Conservation (phyloP, 2,329 filamentous ascomycete genomes). For the Xylaria sp. region DNA sequence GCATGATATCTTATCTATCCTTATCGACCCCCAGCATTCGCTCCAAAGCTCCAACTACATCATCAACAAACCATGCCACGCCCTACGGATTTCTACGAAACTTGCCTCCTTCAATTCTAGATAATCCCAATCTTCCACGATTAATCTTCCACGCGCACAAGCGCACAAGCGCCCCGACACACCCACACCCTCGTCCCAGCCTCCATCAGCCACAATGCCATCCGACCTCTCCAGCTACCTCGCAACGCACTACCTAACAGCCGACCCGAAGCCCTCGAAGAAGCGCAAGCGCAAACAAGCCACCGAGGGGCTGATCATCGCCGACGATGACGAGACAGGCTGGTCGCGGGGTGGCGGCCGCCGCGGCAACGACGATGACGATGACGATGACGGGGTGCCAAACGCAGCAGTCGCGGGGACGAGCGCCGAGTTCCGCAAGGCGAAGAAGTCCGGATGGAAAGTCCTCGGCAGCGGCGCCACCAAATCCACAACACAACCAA, state of each 20-base stretch:
- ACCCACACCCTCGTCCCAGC: neutral
- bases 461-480: slow-evolving; percentile 60
- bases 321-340: slow-evolving; percentile 65
- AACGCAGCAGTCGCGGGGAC: slow-evolving; percentile 54
- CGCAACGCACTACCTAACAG: slow-evolving; percentile 83
- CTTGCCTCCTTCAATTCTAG: neutral
- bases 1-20: neutral
- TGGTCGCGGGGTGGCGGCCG: slow-evolving; percentile 57
- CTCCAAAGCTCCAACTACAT: slow-evolving; percentile 1
- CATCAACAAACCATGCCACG: neutral
- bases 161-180: neutral
- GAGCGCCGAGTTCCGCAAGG: slow-evolving; percentile 69
- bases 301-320: slow-evolving; percentile 63
- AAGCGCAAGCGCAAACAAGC: slow-evolving; percentile 68
- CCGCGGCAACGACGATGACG: slow-evolving; percentile 59
- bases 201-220: slow-evolving; percentile 49
- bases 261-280: slow-evolving; percentile 62
- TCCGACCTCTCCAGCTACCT: slow-evolving; percentile 80
- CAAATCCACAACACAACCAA: slow-evolving; percentile 50
- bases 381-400: slow-evolving; percentile 52
- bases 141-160: neutral
- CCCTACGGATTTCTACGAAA: neutral
- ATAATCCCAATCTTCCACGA: neutral
- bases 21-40: neutral
- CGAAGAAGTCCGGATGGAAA: slow-evolving; percentile 84